Conservation (phyloP, 345 rosid genomes). For the Psidium guajava region DNA sequence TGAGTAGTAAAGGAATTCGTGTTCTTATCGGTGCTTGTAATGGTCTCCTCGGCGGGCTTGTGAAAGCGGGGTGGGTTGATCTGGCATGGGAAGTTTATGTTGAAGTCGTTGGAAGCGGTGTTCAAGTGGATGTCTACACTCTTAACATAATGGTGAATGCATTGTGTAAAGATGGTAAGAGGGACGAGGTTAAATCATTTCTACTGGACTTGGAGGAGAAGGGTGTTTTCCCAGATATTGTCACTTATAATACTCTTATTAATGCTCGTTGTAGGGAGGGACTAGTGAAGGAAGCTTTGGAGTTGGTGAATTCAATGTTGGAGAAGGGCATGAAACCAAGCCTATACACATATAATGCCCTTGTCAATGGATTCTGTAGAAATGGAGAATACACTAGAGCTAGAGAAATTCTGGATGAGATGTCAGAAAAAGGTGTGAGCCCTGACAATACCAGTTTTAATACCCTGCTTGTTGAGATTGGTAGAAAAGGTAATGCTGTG, state of each 20-base stretch:
- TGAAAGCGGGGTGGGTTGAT: slow-evolving; percentile 54
- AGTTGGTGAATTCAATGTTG: slow-evolving; percentile 43
- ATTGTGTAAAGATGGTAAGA: slow-evolving; percentile 58
- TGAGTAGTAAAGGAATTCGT: slow-evolving; percentile 23
- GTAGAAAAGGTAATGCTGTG: slow-evolving; percentile 35
- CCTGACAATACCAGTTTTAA: slow-evolving; percentile 66
- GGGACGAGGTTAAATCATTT: slow-evolving; percentile 30
- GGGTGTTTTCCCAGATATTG: slow-evolving; percentile 49
- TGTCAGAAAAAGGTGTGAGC: slow-evolving; percentile 38
- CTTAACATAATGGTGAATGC: slow-evolving; percentile 89
- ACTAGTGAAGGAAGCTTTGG: slow-evolving; percentile 46
- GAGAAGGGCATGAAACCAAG: slow-evolving; percentile 55
- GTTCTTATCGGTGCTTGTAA: slow-evolving; percentile 57
- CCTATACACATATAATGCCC: slow-evolving; percentile 50
- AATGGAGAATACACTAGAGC: slow-evolving; percentile 40
- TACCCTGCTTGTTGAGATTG: slow-evolving; percentile 52
- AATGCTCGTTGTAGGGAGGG: slow-evolving; percentile 59
- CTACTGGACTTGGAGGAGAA: slow-evolving; percentile 39
- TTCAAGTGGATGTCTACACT: slow-evolving; percentile 29
- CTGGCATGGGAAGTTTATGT: slow-evolving; percentile 41
- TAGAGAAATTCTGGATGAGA: slow-evolving; percentile 46
- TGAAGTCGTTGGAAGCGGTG: slow-evolving; percentile 22
- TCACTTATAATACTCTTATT: slow-evolving; percentile 64
- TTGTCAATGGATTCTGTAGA: slow-evolving; percentile 60
- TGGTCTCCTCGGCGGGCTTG: slow-evolving; percentile 62